phyloP scores from a whole-genome alignment of 805 yeast genomes.

The Kockiozyma suomiensis region DNA sequence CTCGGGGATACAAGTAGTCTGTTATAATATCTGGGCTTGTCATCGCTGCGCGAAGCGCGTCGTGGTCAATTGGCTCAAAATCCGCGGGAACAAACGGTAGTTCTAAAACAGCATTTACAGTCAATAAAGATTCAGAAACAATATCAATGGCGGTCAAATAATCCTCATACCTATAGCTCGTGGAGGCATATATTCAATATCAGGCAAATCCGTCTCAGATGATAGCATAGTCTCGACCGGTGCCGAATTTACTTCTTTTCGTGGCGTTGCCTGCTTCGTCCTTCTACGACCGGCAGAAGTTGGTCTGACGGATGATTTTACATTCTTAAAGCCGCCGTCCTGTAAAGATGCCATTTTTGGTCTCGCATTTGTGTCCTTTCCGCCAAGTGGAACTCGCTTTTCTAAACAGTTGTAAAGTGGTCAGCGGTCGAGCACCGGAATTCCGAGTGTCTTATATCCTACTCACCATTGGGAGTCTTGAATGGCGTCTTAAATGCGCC shows the following conservation, averaged over 20 bases:
- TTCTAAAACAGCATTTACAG: constrained; percentile 9
- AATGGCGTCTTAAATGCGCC: constrained; percentile 13
- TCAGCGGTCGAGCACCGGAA: not conserved
- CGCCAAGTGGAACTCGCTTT: constrained; percentile 34
- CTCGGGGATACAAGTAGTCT: constrained; percentile 18
- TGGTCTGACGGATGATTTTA: not conserved
- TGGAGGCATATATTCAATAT: constrained; percentile 34
- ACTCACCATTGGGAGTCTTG: constrained; percentile 29
- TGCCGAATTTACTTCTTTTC: not conserved
- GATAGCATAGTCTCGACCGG: not conserved
- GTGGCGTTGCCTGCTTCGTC: constrained; percentile 1
- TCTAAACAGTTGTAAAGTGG: constrained; percentile 6
- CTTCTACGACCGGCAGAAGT: constrained; percentile 3
- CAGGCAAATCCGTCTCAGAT: constrained; percentile 13
- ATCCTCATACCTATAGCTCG: constrained; percentile 11
- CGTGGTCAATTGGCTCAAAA: constrained; percentile 25
- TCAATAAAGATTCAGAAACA: not conserved
- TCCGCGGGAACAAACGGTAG: constrained; percentile 29
- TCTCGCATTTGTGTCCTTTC: constrained; percentile 34
- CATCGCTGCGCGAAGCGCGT: constrained; percentile 2
- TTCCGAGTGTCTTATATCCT: not conserved
- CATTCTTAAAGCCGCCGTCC: not conserved
- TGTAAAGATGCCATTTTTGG: constrained; percentile 1
- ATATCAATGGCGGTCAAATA: not conserved
- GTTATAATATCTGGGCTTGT: constrained; percentile 3